Conservation (phyloP, 108 stramenopile species). For the Pseudonitzschia multiseries region DNA sequence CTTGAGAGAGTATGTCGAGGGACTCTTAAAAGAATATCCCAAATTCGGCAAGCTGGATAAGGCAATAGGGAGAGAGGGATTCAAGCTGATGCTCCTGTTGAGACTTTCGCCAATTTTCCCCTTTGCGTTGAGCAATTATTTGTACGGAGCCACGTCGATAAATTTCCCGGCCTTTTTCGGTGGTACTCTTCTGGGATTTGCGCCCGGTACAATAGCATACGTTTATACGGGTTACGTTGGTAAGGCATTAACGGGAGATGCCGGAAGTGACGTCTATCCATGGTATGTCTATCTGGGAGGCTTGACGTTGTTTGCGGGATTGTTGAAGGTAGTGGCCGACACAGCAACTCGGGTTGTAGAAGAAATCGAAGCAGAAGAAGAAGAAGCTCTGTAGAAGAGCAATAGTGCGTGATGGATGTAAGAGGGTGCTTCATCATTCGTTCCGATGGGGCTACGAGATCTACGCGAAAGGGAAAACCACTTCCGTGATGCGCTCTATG, state of each 20-base stretch:
- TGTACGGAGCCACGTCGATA: slow-evolving; percentile 85
- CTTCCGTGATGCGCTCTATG: too few relatives aligned
- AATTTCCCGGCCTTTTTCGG: slow-evolving; percentile 65
- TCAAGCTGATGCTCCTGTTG: slow-evolving; percentile 87
- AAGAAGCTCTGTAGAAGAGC: not conserved
- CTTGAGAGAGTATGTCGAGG: slow-evolving; percentile 67
- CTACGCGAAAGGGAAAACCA: too few relatives aligned
- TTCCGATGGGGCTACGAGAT: too few relatives aligned
- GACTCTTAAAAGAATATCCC: slow-evolving; percentile 57
- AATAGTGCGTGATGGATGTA: too few relatives aligned
- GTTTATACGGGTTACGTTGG: slow-evolving; percentile 76
- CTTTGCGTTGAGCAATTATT: slow-evolving; percentile 88
- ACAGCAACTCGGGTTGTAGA: slow-evolving; percentile 64
- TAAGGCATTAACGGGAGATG: slow-evolving; percentile 54
- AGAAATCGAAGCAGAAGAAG: slow-evolving; percentile 58
- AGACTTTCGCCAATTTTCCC: slow-evolving; percentile 88
- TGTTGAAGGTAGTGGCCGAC: slow-evolving; percentile 65
- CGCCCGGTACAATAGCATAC: slow-evolving; percentile 81
- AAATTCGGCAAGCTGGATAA: slow-evolving; percentile 73
- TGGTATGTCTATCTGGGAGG: slow-evolving; percentile 78
- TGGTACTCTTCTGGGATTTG: slow-evolving; percentile 76
- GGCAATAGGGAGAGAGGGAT: slow-evolving; percentile 87
- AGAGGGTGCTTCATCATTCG: too few relatives aligned
- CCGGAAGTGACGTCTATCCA: slow-evolving; percentile 42
- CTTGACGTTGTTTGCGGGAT: slow-evolving; percentile 41